Conservation (phyloP, 768 basidiomycete species). For the Clitopilus hobsonii region DNA sequence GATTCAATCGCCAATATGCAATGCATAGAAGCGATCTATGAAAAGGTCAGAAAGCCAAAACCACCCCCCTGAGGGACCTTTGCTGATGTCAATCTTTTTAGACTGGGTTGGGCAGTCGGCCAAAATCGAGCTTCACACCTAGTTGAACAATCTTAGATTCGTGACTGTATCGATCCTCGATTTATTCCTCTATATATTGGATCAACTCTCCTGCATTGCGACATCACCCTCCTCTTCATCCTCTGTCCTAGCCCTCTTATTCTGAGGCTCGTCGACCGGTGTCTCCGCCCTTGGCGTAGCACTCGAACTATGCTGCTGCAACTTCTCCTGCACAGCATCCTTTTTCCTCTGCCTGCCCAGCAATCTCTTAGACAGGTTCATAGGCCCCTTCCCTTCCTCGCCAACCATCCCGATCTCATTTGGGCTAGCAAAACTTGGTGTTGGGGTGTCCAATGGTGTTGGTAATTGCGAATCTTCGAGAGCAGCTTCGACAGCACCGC, state of each 20-base stretch:
- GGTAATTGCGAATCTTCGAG: constrained; percentile 38
- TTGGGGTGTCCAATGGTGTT: not conserved
- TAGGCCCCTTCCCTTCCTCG: not conserved
- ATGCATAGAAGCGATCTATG: constrained; percentile 52
- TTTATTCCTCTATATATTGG: not conserved
- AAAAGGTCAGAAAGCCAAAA: constrained; percentile 24
- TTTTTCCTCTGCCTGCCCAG: constrained; percentile 1
- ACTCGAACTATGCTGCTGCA: not conserved
- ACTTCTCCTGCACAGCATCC: not conserved
- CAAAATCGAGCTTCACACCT: constrained; percentile 17
- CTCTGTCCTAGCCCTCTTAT: not conserved
- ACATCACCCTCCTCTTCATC: not conserved
- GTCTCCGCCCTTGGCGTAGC: not conserved
- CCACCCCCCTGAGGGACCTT: not conserved
- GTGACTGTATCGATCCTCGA: not conserved
- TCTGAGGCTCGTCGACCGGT: not conserved
- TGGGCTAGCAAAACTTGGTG: not conserved
- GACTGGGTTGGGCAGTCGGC: constrained; percentile 21
- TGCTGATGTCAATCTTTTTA: constrained; percentile 2
- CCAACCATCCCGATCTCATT: not conserved
- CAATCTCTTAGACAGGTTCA: not conserved
- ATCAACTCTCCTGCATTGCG: not conserved
- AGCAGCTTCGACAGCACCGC: constrained; percentile 31
- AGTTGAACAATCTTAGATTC: not conserved
- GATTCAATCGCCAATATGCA: constrained; percentile 50